phyloP scores from a whole-genome alignment of 129 eudicot genomes.

The Helianthus tuberosus region DNA sequence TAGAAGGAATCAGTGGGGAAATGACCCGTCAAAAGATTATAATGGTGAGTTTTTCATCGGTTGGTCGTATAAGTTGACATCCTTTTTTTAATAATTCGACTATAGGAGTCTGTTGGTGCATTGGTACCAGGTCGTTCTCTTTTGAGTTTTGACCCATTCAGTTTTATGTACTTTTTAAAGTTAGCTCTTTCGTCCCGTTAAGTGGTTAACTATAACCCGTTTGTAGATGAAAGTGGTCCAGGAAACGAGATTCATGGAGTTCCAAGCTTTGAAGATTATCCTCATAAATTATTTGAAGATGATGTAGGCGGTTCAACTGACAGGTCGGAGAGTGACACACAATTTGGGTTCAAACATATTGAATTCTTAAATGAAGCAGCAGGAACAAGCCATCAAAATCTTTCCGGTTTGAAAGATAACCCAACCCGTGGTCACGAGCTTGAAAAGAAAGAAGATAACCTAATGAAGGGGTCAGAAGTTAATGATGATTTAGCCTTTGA shows the following conservation, averaged over 20 bases:
- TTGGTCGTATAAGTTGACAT: neutral
- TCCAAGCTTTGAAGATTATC: conserved; percentile 9
- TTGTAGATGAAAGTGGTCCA: conserved; percentile 12
- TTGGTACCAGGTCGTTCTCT: too few species aligned
- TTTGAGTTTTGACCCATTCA: neutral
- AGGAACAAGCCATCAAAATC: conserved; percentile 13
- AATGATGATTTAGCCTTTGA: conserved; percentile 7
- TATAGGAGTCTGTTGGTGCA: too few species aligned
- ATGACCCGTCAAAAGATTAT: conserved; percentile 11
- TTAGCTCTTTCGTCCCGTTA: neutral
- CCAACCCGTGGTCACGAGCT: neutral
- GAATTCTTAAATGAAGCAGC: conserved; percentile 21
- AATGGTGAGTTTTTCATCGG: conserved; percentile 10
- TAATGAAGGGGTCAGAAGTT: neutral
- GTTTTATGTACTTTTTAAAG: neutral
- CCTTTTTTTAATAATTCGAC: neutral
- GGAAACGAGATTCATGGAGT: neutral
- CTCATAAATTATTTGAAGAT: conserved; percentile 17
- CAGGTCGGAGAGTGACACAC: neutral
- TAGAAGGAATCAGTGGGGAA: conserved; percentile 6
- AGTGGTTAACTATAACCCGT: neutral
- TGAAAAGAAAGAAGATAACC: neutral
- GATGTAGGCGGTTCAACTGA: conserved; percentile 16
- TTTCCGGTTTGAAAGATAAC: neutral
- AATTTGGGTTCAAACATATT: neutral